These are phyloP conservation scores for Calonectria pteridis DNA, from an alignment of 2,329 filamentous ascomycete species.

Conservation along the genomic window DNA sequence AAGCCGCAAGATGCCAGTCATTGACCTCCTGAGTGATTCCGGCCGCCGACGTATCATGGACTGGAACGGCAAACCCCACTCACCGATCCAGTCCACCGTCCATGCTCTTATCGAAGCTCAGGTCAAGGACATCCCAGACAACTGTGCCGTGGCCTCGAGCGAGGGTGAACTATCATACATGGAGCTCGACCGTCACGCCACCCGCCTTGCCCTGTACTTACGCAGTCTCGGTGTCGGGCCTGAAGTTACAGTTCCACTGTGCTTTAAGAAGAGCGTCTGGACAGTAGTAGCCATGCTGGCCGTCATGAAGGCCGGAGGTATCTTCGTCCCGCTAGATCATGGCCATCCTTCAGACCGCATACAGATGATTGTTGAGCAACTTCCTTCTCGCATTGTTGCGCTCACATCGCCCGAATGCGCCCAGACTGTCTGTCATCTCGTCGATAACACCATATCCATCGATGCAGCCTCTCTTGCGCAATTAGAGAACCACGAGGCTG, in stretches of 20 bases:
- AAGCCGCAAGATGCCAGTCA: background rate
- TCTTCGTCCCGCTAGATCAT: constrained; percentile 50
- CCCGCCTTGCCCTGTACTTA: constrained; percentile 9
- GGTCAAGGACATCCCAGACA: background rate
- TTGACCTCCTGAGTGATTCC: background rate
- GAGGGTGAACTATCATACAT: constrained; percentile 2
- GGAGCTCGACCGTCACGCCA: constrained; percentile 20
- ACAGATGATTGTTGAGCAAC: background rate
- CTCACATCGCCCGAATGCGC: background rate
- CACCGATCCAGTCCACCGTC: background rate
- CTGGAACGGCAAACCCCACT: background rate
- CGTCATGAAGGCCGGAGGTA: constrained; percentile 49
- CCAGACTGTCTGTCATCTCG: background rate
- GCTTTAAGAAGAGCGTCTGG: constrained; percentile 31
- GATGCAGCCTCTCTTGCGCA: background rate
- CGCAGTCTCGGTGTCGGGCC: constrained; percentile 9
- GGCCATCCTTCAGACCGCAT: constrained; percentile 35
- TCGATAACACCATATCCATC: no score
- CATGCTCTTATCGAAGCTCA: constrained; percentile 1
- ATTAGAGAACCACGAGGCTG: background rate
- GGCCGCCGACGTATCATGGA: background rate
- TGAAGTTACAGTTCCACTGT: constrained; percentile 16
- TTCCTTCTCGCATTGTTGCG: background rate
- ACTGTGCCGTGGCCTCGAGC: background rate
- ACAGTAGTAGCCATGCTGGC: constrained; percentile 46